Conservation (phyloP, 2,329 filamentous ascomycete species). For the Tolypocladium tundrense region DNA sequence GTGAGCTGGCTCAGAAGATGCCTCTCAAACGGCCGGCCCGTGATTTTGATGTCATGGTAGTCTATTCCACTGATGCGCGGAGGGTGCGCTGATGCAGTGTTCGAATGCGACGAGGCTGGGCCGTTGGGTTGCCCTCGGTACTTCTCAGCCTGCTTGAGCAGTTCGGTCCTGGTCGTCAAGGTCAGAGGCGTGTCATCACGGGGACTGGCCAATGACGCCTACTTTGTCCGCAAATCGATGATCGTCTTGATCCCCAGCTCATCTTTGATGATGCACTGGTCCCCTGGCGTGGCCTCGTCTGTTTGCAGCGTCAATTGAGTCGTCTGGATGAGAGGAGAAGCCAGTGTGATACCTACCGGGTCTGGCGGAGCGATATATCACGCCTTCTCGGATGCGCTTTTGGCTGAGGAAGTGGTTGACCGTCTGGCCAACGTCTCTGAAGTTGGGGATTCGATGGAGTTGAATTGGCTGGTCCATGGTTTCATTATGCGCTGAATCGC, state of each 20-base stretch:
- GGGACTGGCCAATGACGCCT: slow-evolving; percentile 9
- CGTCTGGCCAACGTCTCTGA: slow-evolving; percentile 63
- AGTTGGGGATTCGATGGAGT: slow-evolving; percentile 48
- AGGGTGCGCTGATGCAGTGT: slow-evolving; percentile 38
- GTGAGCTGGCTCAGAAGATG: slow-evolving; percentile 58
- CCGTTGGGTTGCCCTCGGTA: slow-evolving; percentile 34
- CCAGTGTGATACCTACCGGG: slow-evolving; percentile 30
- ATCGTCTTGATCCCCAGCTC: slow-evolving; percentile 59
- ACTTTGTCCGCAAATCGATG: slow-evolving; percentile 72
- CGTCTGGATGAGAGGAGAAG: neutral
- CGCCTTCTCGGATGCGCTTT: slow-evolving; percentile 48
- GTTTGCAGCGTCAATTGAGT: neutral
- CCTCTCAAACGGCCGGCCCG: slow-evolving; percentile 59
- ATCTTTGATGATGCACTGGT: slow-evolving; percentile 48
- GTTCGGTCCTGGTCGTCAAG: slow-evolving; percentile 51
- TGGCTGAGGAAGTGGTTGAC: slow-evolving; percentile 50
- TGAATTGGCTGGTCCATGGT: slow-evolving; percentile 4
- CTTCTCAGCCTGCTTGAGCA: slow-evolving; percentile 57
- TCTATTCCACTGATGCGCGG: slow-evolving; percentile 51
- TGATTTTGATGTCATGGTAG: slow-evolving; percentile 63
- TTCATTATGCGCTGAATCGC: neutral
- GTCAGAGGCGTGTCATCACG: neutral
- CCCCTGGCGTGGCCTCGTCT: slow-evolving; percentile 62
- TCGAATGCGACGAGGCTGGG: slow-evolving; percentile 31
- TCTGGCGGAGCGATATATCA: slow-evolving; percentile 59